Evolutionary conservation across 352 stramenopile species (phyloP).

Genomic region (Phytopythium aichiense): DNA sequence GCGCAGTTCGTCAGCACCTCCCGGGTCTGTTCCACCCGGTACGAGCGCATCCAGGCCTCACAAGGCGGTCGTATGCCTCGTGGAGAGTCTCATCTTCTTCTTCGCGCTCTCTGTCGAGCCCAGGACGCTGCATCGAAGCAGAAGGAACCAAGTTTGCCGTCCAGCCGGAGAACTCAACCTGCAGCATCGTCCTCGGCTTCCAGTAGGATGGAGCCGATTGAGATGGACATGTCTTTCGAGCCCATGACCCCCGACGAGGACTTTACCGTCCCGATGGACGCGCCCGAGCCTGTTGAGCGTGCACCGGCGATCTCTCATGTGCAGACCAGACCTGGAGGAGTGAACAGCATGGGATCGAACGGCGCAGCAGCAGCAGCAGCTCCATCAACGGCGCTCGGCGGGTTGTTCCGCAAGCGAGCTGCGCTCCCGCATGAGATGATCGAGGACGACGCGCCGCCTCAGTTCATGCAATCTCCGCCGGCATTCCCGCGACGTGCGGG

Average conservation of each 20-base stretch:
- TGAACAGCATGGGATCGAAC: not conserved
- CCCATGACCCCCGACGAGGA: conserved; percentile 2
- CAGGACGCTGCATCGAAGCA: not conserved
- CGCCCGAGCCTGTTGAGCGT: not conserved
- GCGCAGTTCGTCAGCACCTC: conserved; percentile 31
- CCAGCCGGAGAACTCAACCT: not conserved
- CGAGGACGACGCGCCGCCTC: conserved; percentile 6
- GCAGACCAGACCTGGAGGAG: not conserved
- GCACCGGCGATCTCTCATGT: not conserved
- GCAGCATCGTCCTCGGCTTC: not conserved
- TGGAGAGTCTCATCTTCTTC: not conserved
- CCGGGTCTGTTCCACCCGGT: conserved; percentile 45
- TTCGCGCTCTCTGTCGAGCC: not conserved
- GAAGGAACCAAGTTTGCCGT: not conserved
- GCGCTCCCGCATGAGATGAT: conserved; percentile 9
- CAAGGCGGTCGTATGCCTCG: not conserved
- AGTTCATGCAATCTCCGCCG: not conserved
- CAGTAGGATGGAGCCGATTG: not conserved
- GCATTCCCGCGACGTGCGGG: conserved; percentile 13
- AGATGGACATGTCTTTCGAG: not conserved
- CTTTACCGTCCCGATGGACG: not conserved
- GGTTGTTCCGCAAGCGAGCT: conserved; percentile 34
- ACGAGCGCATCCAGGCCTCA: not conserved
- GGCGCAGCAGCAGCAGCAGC: not conserved
- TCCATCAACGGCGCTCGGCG: conserved; percentile 14